Evolutionary conservation across 352 stramenopile genomes (phyloP), one percentile per base, ranked within the genome.

Genomic region (Pythium vanterpoolii): DNA sequence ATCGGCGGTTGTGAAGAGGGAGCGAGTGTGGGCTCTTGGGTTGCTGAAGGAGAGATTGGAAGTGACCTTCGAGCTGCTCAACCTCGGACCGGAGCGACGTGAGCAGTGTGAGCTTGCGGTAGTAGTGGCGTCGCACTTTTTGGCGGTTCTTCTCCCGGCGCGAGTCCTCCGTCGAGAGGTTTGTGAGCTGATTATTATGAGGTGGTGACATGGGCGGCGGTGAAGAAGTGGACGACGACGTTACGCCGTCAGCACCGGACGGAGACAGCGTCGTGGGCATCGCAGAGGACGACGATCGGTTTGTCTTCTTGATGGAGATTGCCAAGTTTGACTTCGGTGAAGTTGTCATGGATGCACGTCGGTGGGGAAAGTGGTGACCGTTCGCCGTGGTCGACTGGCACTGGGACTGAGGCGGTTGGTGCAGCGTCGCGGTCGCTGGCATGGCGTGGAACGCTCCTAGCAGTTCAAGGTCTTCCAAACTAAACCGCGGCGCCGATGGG

Each of bases 71-170:
- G n/a, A 71, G 63, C 56, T 62, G 48, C 26, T 57, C 26, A 24
- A 63, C 57, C 34, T 65, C 57, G 42, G 26, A 36, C 6, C 63
- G 63, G 5, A 71, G 63, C 33, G 63, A 16, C 28, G 58, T 49
- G 36, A 71, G 54, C n/a, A 52, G 50, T 16, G 44, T 53, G 36
- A 72, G 50, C 46, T 70, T 68, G 49, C 64, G 63, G 56, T 75
- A 68, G 68, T 75, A 75, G 64, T 72, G 64, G 19, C 64, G 64
- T 3, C 68, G 64, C 40, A 75, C 68, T 48, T 75, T 75, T 21
- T 65, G 59, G 13, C 68, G 64, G 46, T 75, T 75, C 40, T 72
- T 71, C 23, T 69, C 63, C 4, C 54, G 52, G 10, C 68, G 63
- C 8, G 54, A 3, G 19, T 72, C 68, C 11, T 72, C 63, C 0